Percentiles rank a stretch among this genome's conserved stretches.
Conservation (phyloP, 176 grass and related monocot genomes). For the Canna indica region DNA sequence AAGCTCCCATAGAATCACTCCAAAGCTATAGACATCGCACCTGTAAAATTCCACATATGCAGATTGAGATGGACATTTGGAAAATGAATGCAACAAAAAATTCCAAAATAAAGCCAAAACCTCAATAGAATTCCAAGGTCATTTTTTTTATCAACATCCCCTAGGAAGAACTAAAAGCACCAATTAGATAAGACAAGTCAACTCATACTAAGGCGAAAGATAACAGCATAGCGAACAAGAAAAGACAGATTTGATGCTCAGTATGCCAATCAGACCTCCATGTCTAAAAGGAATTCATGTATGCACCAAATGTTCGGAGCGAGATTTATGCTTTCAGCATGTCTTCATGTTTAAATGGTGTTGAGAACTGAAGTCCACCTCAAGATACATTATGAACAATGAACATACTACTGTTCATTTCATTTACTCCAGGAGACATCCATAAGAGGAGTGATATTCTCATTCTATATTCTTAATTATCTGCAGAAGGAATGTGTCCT, state of each 20-base stretch:
- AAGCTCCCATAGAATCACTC: slow-evolving; percentile 95
- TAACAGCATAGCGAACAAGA: too few relatives aligned
- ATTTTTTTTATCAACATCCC: too few relatives aligned
- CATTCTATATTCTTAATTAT: background rate
- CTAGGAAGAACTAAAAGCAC: slow-evolving; percentile 13
- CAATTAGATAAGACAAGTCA: background rate
- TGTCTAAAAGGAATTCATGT: background rate
- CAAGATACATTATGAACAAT: background rate
- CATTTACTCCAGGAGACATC: background rate
- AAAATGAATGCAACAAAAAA: slow-evolving; percentile 3
- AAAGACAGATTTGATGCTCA: too few relatives aligned
- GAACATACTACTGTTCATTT: too few relatives aligned
- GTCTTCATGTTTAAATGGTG: background rate
- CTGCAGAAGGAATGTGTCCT: too few relatives aligned
- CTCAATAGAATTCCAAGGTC: too few relatives aligned
- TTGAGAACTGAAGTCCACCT: background rate
- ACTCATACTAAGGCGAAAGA: background rate
- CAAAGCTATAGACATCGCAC: slow-evolving; percentile 97
- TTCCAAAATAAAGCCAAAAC: too few relatives aligned
- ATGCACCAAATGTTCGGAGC: too few relatives aligned
- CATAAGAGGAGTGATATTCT: background rate
- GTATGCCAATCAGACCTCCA: too few relatives aligned
- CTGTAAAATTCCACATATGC: slow-evolving; percentile 25
- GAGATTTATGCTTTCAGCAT: background rate
- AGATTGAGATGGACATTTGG: background rate